These are phyloP conservation scores for Ophiostoma australiae DNA, from an alignment of 2,329 filamentous ascomycete species.

Conservation along the genomic window DNA sequence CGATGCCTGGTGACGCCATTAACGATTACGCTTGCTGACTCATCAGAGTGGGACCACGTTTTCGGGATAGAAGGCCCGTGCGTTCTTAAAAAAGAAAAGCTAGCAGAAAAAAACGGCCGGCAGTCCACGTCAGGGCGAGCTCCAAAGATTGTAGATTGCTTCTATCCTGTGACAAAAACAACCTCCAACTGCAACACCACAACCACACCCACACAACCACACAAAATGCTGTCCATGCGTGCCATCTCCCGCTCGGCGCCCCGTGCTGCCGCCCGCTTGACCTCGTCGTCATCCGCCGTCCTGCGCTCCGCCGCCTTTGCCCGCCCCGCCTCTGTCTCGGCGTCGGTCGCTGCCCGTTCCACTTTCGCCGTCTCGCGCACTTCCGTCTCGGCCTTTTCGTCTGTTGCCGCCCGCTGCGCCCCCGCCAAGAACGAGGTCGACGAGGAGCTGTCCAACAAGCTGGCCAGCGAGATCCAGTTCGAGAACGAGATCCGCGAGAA, in stretches of 20 bases:
- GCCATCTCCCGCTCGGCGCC: conserved; percentile 62
- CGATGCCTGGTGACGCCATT: not conserved
- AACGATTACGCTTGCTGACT: not conserved
- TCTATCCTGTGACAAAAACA: not conserved
- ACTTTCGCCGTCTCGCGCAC: conserved; percentile 25
- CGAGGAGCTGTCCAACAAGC: conserved; percentile 77
- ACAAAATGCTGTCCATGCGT: conserved; percentile 66
- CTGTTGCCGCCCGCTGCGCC: conserved; percentile 42
- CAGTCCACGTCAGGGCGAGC: not conserved
- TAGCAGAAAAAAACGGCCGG: not conserved
- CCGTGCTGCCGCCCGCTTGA: conserved; percentile 56
- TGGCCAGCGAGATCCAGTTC: conserved; percentile 75
- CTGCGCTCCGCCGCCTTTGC: not conserved
- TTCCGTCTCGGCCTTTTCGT: conserved; percentile 44
- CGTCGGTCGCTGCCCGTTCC: conserved; percentile 35
- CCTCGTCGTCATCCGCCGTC: conserved; percentile 5
- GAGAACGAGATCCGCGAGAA: conserved; percentile 75
- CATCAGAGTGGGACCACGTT: not conserved
- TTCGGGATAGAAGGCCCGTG: not conserved
- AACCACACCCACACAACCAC: conserved; percentile 12
- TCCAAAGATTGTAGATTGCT: not conserved
- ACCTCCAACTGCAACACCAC: not conserved
- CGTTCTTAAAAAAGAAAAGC: not conserved
- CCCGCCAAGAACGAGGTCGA: conserved; percentile 52
- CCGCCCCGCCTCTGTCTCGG: conserved; percentile 14